phyloP scores from a whole-genome alignment of 768 basidiomycete genomes.

The Termitomyces sp. region DNA sequence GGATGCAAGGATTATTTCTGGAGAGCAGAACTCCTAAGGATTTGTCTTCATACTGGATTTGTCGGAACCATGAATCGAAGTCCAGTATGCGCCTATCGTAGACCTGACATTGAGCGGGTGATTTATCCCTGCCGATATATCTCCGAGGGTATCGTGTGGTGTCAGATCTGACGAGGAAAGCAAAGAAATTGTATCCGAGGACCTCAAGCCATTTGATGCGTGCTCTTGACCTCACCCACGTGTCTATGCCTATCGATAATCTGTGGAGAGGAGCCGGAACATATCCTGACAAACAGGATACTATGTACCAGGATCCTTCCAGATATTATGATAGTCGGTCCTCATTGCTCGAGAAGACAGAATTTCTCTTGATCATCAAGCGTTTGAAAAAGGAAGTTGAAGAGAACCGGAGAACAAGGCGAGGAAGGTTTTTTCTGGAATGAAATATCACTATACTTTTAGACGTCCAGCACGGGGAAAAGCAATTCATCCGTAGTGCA shows the following conservation, averaged over 20 bases:
- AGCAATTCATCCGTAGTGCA: background rate
- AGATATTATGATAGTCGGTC: background rate
- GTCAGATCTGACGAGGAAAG: background rate
- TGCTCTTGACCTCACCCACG: background rate
- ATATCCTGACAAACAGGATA: background rate
- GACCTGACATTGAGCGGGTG: conserved; percentile 1
- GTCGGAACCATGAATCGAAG: conserved; percentile 3
- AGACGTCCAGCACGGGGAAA: no score
- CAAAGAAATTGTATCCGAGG: background rate
- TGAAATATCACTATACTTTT: background rate
- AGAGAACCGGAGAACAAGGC: background rate
- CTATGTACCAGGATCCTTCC: background rate
- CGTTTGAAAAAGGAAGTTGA: background rate
- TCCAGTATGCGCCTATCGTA: background rate
- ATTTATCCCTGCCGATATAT: conserved; percentile 10
- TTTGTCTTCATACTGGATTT: background rate
- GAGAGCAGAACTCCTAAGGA: background rate
- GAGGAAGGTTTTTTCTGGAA: background rate
- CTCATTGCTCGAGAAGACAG: background rate
- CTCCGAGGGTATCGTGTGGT: conserved; percentile 7
- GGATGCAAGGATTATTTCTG: background rate
- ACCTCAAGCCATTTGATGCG: background rate
- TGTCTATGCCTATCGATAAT: background rate
- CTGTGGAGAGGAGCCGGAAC: background rate
- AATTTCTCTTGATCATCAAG: background rate